A percentile compares a stretch with the other conserved stretches of the same genome.
Conservation (phyloP, 2,329 filamentous ascomycete genomes). For the Microdochium nivale region DNA sequence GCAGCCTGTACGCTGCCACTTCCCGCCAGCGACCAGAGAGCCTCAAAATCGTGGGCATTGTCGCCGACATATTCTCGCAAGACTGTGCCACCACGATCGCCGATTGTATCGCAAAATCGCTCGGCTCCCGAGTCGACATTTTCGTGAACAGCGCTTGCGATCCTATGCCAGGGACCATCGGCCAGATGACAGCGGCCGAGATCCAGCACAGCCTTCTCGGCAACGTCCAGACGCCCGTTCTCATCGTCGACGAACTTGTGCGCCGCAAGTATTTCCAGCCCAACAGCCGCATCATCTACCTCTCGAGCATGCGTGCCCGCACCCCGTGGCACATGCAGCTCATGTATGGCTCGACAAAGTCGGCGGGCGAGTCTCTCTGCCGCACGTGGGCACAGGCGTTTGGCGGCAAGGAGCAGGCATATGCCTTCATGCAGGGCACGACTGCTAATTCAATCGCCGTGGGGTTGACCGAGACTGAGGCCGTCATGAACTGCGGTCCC, state of each 20-base stretch:
- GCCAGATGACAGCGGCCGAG: slow-evolving; percentile 36
- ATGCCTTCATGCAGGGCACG: slow-evolving; percentile 23
- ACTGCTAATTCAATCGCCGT: slow-evolving; percentile 55
- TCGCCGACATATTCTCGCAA: slow-evolving; percentile 18
- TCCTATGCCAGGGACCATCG: slow-evolving; percentile 34
- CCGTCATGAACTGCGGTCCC: slow-evolving; percentile 20
- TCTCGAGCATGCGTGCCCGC: slow-evolving; percentile 43
- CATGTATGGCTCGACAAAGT: slow-evolving; percentile 55
- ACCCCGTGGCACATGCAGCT: slow-evolving; percentile 44
- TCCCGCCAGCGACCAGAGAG: slow-evolving; percentile 3
- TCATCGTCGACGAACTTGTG: slow-evolving; percentile 43
- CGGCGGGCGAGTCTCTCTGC: slow-evolving; percentile 53
- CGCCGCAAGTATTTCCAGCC: slow-evolving; percentile 47
- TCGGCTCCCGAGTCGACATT: slow-evolving; percentile 32
- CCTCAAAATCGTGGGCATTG: slow-evolving; percentile 17
- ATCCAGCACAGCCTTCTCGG: slow-evolving; percentile 46
- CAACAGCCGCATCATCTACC: slow-evolving; percentile 47
- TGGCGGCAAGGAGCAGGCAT: slow-evolving; percentile 36
- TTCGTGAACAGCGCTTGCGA: slow-evolving; percentile 51
- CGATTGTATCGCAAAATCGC: slow-evolving; percentile 11
- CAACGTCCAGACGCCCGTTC: slow-evolving; percentile 46
- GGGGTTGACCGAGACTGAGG: slow-evolving; percentile 37
- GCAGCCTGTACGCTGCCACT: slow-evolving; percentile 7
- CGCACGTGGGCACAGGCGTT: slow-evolving; percentile 49
- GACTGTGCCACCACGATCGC: slow-evolving; percentile 18